Conservation (phyloP, 2,329 filamentous ascomycete species). For the Talaromyces sp. region DNA sequence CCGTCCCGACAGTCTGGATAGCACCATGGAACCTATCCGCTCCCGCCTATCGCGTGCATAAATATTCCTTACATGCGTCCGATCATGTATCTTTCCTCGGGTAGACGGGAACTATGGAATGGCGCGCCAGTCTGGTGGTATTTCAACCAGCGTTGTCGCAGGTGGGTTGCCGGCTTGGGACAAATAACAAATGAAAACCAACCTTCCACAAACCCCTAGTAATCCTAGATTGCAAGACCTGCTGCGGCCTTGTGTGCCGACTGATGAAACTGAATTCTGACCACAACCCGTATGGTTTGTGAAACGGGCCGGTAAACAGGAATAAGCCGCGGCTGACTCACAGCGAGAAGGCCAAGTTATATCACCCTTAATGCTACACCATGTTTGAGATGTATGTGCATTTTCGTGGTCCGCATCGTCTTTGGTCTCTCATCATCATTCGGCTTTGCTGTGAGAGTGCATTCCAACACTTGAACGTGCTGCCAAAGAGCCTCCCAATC, state of each 20-base stretch:
- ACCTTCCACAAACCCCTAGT: not conserved
- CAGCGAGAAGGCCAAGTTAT: not conserved
- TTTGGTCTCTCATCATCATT: not conserved
- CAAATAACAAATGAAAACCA: not conserved
- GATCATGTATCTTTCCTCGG: constrained; percentile 17
- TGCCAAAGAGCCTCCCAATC: not conserved
- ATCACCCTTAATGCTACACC: not conserved
- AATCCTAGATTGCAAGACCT: not conserved
- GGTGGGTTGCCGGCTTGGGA: not conserved
- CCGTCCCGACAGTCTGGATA: constrained; percentile 24
- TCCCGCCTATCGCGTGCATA: constrained; percentile 22
- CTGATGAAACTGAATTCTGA: not conserved
- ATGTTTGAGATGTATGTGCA: not conserved
- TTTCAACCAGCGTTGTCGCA: not conserved
- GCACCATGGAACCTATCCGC: constrained; percentile 20
- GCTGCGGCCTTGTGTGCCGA: not conserved
- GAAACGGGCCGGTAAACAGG: not conserved
- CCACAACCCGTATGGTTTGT: not conserved
- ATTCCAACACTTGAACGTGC: not conserved
- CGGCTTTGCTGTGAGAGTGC: not conserved
- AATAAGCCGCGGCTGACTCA: not conserved
- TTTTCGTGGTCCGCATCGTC: not conserved
- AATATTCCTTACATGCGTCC: constrained; percentile 21
- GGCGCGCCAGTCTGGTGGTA: constrained; percentile 22
- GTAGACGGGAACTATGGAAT: constrained; percentile 23